phyloP scores from a whole-genome alignment of 2,329 filamentous ascomycete genomes.

The Hawksworthiomyces lignivorus region DNA sequence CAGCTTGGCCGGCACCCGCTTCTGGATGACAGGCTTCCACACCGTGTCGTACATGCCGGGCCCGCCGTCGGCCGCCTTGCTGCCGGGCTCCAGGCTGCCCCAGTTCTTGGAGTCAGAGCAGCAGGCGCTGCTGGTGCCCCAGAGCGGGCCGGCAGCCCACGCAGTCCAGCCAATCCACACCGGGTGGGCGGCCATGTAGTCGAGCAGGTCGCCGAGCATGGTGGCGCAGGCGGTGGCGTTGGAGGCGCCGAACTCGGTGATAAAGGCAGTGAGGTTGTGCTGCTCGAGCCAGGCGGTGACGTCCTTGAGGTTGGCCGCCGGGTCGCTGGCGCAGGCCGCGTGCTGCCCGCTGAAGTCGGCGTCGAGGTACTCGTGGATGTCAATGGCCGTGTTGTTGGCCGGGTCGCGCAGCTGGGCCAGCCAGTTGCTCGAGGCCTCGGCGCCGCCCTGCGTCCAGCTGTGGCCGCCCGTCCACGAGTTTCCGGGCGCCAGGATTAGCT shows the following conservation, averaged over 20 bases:
- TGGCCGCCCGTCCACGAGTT: constrained; percentile 43
- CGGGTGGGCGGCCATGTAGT: constrained; percentile 38
- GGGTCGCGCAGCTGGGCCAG: constrained; percentile 38
- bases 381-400: constrained; percentile 38
- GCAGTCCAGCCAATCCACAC: constrained; percentile 45
- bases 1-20: constrained; percentile 20
- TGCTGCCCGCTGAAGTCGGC: constrained; percentile 38
- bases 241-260: constrained; percentile 41
- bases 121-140: constrained; percentile 32
- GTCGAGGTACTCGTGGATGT: constrained; percentile 46
- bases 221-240: constrained; percentile 34
- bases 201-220: constrained; percentile 34
- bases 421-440: constrained; percentile 28
- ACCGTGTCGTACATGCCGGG: constrained; percentile 38
- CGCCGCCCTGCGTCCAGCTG: constrained; percentile 33
- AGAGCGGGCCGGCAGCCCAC: constrained; percentile 41
- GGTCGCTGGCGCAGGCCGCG: constrained; percentile 30
- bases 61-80: constrained; percentile 32
- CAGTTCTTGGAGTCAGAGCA: constrained; percentile 31
- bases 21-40: constrained; percentile 35
- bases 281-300: constrained; percentile 38
- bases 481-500: constrained; percentile 41
- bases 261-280: constrained; percentile 38
- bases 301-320: constrained; percentile 30
- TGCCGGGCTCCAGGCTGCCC: constrained; percentile 40